Evolutionary conservation across 163 green algal species (phyloP), one percentile per base, ranked within the genome.

Genomic region (Prototheca stagnorum): DNA sequence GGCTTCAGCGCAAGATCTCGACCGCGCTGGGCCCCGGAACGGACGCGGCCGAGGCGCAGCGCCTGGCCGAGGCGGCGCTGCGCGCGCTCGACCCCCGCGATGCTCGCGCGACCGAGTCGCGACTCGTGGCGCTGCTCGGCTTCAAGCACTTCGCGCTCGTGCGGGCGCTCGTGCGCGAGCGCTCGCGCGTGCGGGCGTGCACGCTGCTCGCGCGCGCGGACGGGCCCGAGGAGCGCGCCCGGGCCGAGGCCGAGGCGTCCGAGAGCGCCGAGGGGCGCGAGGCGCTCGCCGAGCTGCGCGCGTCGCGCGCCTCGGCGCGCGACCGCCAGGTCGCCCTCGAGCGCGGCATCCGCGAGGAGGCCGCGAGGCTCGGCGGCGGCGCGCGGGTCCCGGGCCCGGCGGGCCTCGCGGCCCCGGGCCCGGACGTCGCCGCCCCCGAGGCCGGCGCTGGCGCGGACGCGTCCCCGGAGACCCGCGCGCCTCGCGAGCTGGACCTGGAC

Each of bases 111-210:
- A 63, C 80, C 15, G 89, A 98, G 72, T 91, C 86, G 40, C 57
- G 71, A 36, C 73, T 96, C 21, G 88, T 98, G 25, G 47, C 73
- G 39, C 53, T 88, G 49, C 72, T 98, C 33, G 84, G 92, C 53
- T 95, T 90, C 66, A 84, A 95, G 47, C 79, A 88, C 52, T 98
- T 98, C 63, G 78, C 88, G 36, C 64, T 96, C 17, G 85, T 96
- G 70, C 96, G 96, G 74, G 63, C 86, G 65, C 77, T 98, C 56
- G 53, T 97, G 46, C 52, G 61, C 16, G 93, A 96, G 61, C 52
- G 83, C 39, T 50, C 79, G 19, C 82, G 77, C 50, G 75, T 98
- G 25, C 87, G 95, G 50, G 97, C 85, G 85, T 96, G 91, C 73
- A 95, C 76, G 33, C 65, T 66, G 47, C 75, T 96, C 20, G 72